Conservation (phyloP, 441 rosid genomes). For the Erysimum cheiri region DNA sequence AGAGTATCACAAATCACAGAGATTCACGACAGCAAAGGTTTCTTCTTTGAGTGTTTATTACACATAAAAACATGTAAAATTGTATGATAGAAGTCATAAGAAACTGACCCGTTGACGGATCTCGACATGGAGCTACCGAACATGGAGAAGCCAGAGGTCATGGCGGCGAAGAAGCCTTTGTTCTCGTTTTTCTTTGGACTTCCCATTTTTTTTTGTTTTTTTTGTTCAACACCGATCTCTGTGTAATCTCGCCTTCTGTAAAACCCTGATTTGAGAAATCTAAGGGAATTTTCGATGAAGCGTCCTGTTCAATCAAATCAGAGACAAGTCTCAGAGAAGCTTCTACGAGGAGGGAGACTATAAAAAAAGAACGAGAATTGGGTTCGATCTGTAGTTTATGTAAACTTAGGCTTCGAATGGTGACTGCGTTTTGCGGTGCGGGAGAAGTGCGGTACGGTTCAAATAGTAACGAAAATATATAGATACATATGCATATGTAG, state of each 20-base stretch:
- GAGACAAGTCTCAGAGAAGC: slow-evolving; percentile 27
- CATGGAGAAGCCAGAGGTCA: slow-evolving; percentile 68
- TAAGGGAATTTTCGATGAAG: slow-evolving; percentile 30
- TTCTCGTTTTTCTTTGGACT: slow-evolving; percentile 61
- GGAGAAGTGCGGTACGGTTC: too few relatives aligned
- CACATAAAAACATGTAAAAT: slow-evolving; percentile 9
- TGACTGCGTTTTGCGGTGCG: too few relatives aligned
- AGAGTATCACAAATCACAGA: slow-evolving; percentile 16
- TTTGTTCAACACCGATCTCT: slow-evolving; percentile 16
- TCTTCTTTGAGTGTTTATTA: slow-evolving; percentile 13
- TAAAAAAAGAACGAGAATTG: neutral
- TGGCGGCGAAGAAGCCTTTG: slow-evolving; percentile 71
- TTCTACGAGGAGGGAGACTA: slow-evolving; percentile 29
- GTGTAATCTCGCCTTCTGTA: slow-evolving; percentile 3
- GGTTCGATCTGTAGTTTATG: slow-evolving; percentile 39
- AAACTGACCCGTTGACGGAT: slow-evolving; percentile 66
- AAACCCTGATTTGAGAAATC: slow-evolving; percentile 8
- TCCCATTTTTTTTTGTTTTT: slow-evolving; percentile 42
- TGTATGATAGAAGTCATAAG: neutral
- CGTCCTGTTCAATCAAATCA: slow-evolving; percentile 9
- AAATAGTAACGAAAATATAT: too few relatives aligned
- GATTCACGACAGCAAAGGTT: slow-evolving; percentile 17
- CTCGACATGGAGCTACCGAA: slow-evolving; percentile 71
- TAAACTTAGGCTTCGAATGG: too few relatives aligned
- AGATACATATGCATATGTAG: too few relatives aligned